Percentiles rank a stretch among this genome's conserved stretches.
phyloP scores from a whole-genome alignment of 495 filamentous ascomycete genomes.

The Penicillium atrosanguineum region DNA sequence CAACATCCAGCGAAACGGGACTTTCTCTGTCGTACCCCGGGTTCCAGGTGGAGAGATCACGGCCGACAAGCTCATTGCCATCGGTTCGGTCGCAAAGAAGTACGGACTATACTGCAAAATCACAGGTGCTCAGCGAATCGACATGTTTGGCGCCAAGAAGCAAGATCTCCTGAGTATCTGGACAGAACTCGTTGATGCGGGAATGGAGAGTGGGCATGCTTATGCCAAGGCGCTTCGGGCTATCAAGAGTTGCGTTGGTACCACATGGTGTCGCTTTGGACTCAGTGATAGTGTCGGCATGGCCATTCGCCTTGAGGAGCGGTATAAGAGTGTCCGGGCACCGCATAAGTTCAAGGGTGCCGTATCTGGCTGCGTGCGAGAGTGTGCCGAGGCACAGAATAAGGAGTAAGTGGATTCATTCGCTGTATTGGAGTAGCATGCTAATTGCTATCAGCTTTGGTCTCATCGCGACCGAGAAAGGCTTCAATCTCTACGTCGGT shows the following conservation, averaged over 20 bases:
- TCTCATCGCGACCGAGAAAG: constrained; percentile 90
- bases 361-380: constrained; percentile 87
- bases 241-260: constrained; percentile 93
- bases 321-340: constrained; percentile 87
- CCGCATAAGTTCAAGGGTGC: constrained; percentile 96
- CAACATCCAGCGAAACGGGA: constrained; percentile 94
- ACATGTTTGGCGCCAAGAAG: constrained; percentile 93
- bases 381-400: constrained; percentile 94
- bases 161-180: constrained; percentile 90
- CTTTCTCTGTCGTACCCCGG: constrained; percentile 86
- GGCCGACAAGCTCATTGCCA: constrained; percentile 82
- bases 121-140: constrained; percentile 91
- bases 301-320: constrained; percentile 87
- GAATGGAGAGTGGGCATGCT: constrained; percentile 94
- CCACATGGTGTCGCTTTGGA: constrained; percentile 92
- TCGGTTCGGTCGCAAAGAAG: constrained; percentile 86
- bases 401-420: constrained; percentile 65
- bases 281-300: constrained; percentile 96
- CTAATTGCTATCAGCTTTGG: constrained; percentile 64
- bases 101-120: constrained; percentile 93
- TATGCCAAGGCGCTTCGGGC: constrained; percentile 92
- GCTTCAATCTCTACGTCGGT: constrained; percentile 91
- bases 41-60: constrained; percentile 90
- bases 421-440: background rate
- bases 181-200: constrained; percentile 77